Conservation (phyloP, 1,139 yeast genomes). For the Geotrichum phurueaensis region DNA sequence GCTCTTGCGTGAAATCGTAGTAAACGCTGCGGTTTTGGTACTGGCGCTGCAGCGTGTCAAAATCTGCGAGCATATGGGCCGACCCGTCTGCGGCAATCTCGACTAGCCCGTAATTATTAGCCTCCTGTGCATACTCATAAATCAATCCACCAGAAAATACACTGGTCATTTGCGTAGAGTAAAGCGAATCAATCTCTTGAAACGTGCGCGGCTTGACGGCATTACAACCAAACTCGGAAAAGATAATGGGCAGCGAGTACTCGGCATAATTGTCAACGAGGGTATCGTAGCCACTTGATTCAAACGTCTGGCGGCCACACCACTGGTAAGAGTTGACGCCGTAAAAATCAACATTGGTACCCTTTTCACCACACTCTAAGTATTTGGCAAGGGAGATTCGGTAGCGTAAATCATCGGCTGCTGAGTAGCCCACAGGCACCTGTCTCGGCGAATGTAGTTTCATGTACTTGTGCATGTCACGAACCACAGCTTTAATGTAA, state of each 20-base stretch:
- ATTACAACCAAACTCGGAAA: conserved; percentile 79
- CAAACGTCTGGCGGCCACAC: conserved; percentile 67
- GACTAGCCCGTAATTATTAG: conserved; percentile 66
- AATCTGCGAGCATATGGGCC: conserved; percentile 50
- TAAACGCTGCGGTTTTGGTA: conserved; percentile 35
- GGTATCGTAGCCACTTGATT: conserved; percentile 59
- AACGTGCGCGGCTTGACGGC: conserved; percentile 52
- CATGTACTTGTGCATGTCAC: conserved; percentile 85
- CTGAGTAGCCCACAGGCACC: conserved; percentile 89
- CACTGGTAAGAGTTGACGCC: conserved; percentile 88
- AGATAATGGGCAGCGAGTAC: conserved; percentile 71
- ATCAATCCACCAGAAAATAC: conserved; percentile 73
- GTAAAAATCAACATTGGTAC: conserved; percentile 74
- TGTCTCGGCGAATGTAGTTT: conserved; percentile 57
- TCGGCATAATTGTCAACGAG: conserved; percentile 56
- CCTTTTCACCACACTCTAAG: conserved; percentile 60
- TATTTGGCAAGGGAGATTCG: conserved; percentile 76
- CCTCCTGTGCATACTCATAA: conserved; percentile 68
- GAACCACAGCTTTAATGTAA: conserved; percentile 81
- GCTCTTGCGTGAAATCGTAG: conserved; percentile 15
- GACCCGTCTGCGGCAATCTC: conserved; percentile 41
- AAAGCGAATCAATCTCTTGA: conserved; percentile 57
- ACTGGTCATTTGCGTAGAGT: conserved; percentile 41
- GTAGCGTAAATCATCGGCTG: conserved; percentile 72
- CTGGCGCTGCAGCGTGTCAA: conserved; percentile 48